Conservation (phyloP, 2,329 filamentous ascomycete genomes). For the Alternaria postmessia region DNA sequence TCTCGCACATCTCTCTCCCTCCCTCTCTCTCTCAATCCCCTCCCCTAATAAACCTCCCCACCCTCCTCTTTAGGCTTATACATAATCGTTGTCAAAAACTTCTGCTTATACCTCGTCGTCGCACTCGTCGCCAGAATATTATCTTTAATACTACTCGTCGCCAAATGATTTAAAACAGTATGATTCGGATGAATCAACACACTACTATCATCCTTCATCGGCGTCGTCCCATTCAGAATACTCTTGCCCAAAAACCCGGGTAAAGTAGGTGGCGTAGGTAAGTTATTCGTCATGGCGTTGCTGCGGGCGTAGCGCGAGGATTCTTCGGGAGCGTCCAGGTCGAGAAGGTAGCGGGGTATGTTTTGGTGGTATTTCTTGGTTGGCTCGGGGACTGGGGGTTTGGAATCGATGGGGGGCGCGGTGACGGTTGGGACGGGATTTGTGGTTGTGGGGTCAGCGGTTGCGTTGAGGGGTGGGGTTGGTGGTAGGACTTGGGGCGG, state of each 20-base stretch:
- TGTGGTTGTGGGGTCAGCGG: constrained; percentile 47
- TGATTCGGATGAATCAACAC: constrained; percentile 97
- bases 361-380: constrained; percentile 71
- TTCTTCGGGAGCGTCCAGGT: constrained; percentile 86
- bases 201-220: constrained; percentile 98
- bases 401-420: constrained; percentile 36
- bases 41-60: constrained; percentile 1
- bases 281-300: constrained; percentile 75
- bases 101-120: constrained; percentile 96
- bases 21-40: too few species aligned
- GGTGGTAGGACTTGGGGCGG: constrained; percentile 54
- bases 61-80: constrained; percentile 82
- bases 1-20: too few species aligned
- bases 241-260: constrained; percentile 93
- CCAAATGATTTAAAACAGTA: constrained; percentile 93
- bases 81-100: constrained; percentile 98
- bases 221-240: constrained; percentile 87
- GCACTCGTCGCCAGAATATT: constrained; percentile 94
- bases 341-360: constrained; percentile 84
- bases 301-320: constrained; percentile 72
- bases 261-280: constrained; percentile 83
- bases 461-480: constrained; percentile 40
- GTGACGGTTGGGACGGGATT: constrained; percentile 34
- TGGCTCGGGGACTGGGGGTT: constrained; percentile 37
- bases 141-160: constrained; percentile 97